Evolutionary conservation across 2,329 filamentous ascomycete genomes (phyloP).

Genomic region (Hypoxylon rubiginosum): DNA sequence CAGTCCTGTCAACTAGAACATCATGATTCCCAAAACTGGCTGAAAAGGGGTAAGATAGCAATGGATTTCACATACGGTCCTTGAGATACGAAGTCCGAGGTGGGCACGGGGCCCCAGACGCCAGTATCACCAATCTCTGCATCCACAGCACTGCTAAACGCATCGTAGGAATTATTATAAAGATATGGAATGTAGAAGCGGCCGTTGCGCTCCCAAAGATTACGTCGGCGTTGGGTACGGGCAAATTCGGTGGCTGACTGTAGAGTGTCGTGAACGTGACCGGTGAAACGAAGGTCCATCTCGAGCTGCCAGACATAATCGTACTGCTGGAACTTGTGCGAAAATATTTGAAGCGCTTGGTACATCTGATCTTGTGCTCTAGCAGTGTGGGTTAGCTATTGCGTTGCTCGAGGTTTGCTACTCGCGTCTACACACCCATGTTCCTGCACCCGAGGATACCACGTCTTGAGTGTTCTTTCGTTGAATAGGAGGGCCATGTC

Average conservation of each 20-base stretch:
- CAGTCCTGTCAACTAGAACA: background rate
- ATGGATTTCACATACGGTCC: constrained; percentile 46
- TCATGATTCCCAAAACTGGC: background rate
- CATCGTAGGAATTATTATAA: constrained; percentile 76
- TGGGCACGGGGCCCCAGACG: constrained; percentile 58
- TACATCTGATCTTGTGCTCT: constrained; percentile 44
- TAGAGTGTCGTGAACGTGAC: constrained; percentile 68
- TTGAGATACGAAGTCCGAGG: constrained; percentile 62
- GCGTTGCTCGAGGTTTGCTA: background rate
- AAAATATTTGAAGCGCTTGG: constrained; percentile 61
- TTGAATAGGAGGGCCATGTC: constrained; percentile 77
- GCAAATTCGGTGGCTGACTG: constrained; percentile 69
- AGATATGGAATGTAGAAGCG: constrained; percentile 79
- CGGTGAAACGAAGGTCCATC: constrained; percentile 72
- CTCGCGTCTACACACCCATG: constrained; percentile 21
- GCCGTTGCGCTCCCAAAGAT: constrained; percentile 79
- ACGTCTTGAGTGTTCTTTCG: constrained; percentile 72
- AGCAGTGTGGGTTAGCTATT: background rate
- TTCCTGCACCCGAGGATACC: constrained; percentile 73
- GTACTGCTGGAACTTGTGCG: constrained; percentile 70
- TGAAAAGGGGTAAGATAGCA: background rate
- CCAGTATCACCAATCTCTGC: constrained; percentile 68
- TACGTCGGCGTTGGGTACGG: constrained; percentile 73
- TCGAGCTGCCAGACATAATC: constrained; percentile 74
- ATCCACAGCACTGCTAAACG: constrained; percentile 56